These are phyloP conservation scores for Neurospora sp. DNA, from an alignment of 495 filamentous ascomycete genomes.

Conservation along the genomic window DNA sequence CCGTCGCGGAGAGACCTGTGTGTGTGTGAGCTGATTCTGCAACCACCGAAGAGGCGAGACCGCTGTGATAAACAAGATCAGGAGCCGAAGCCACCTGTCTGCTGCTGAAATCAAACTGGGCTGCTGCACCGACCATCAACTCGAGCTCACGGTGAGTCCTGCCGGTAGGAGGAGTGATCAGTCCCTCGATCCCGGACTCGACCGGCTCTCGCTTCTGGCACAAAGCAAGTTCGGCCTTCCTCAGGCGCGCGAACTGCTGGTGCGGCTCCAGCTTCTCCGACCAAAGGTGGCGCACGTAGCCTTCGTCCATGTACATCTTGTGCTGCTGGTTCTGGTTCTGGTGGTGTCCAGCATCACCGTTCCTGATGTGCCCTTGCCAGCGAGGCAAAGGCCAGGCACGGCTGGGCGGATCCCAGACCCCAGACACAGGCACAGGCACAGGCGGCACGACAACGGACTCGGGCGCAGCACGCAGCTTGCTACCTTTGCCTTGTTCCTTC, in stretches of 20 bases:
- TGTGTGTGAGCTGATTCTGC: neutral
- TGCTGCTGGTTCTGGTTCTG: neutral
- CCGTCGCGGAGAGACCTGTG: neutral
- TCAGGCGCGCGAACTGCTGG: neutral
- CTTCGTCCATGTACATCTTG: neutral
- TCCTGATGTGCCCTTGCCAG: neutral
- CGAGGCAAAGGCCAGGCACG: neutral
- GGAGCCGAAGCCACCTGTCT: neutral
- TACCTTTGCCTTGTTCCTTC: neutral
- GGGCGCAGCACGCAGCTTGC: neutral
- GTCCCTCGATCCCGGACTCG: neutral
- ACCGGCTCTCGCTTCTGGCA: neutral
- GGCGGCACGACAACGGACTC: neutral
- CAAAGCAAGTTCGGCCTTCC: neutral
- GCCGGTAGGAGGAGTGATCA: neutral
- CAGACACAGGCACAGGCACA: neutral
- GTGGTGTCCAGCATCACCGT: neutral
- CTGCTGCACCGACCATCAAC: neutral
- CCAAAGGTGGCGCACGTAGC: neutral
- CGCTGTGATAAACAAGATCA: neutral
- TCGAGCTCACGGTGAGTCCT: neutral
- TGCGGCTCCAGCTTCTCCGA: neutral
- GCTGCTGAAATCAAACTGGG: neutral
- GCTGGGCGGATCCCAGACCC: neutral
- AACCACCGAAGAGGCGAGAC: neutral